A percentile compares a stretch with the other conserved stretches of the same genome.
Conservation (phyloP, 495 filamentous ascomycete genomes). For the Letharia columbiana region DNA sequence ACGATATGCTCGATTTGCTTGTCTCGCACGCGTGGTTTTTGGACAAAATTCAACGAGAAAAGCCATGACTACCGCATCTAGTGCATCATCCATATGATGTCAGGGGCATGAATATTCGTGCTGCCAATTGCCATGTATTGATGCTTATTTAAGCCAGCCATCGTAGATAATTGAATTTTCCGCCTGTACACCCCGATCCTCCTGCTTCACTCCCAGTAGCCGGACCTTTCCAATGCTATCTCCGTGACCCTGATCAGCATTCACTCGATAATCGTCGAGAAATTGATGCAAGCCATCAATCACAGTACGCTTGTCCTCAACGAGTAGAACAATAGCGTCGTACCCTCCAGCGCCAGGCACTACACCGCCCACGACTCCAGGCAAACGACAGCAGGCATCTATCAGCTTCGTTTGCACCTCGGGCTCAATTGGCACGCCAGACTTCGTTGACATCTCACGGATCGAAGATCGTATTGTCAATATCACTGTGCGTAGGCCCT, state of each 20-base stretch:
- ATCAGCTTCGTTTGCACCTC: constrained; percentile 73
- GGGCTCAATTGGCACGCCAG: constrained; percentile 86
- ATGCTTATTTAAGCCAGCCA: constrained; percentile 46
- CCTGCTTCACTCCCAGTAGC: constrained; percentile 72
- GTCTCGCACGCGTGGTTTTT: no score
- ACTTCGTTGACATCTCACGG: constrained; percentile 61
- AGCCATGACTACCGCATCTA: background rate
- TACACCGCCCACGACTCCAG: constrained; percentile 82
- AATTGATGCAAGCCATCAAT: constrained; percentile 53
- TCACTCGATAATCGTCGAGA: constrained; percentile 54
- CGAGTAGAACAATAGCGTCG: constrained; percentile 77
- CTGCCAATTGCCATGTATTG: background rate
- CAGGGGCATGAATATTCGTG: background rate
- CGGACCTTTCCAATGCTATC: constrained; percentile 63
- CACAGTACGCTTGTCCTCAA: constrained; percentile 64
- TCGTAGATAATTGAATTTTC: constrained; percentile 56
- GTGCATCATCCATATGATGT: background rate
- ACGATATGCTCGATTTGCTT: no score
- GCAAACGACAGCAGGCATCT: constrained; percentile 59
- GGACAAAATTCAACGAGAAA: background rate
- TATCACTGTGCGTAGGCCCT: constrained; percentile 37
- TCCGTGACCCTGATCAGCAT: constrained; percentile 41
- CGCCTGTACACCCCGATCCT: constrained; percentile 70
- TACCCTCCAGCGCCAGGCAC: constrained; percentile 93
- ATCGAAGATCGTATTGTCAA: constrained; percentile 51